Evolutionary conservation across 2,329 filamentous ascomycete genomes (phyloP), one percentile per base, ranked within the genome.

Genomic region (Claviceps pusilla): DNA sequence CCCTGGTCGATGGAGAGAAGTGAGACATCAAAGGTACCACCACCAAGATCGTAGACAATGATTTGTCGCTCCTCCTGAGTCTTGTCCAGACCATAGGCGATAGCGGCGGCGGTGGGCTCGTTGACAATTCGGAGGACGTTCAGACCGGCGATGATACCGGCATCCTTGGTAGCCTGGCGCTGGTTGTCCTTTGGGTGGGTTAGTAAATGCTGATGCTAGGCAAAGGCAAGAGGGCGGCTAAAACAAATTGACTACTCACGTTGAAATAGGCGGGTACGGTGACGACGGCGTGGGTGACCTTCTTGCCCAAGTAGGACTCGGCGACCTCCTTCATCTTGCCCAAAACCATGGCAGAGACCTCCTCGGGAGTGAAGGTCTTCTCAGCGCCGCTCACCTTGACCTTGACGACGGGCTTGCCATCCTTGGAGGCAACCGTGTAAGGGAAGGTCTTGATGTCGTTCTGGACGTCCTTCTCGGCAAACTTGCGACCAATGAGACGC

Each of bases 191-290:
- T 57, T 24, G 31, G 14, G 35, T 53, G 24, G 24, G 7, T 53
- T 48, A 53, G 45, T 5, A 31, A 41, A 14, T 41, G 39, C 16
- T n/a, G 39, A 41, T 41, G 39, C 5, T 1, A 41, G 7, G 19
- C 19, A 19, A 19, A 1, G 19, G 19, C 19, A 16, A n/a, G 39
- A 7, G 14, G 24, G 6, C 11, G 28, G 9, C 14, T 16, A 12
- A 37, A 12, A 24, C 19, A 19, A 16, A 14, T 7, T 3, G n/a
- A 19, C 4, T 29, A 66, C 68, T 65, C 59, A 70, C 68, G 76
- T 95, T 95, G 87, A 96, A 96, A 79, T 95, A 95, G 74, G 89
- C 89, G 64, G 90, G 89, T 62, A 95, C 90, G 59, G 90, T 96
- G 61, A 96, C 89, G 66, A 96, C 86, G 65, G 86, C 86, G 78